Conservation (phyloP, 805 yeast genomes). For the Barnettozyma vustinii region DNA sequence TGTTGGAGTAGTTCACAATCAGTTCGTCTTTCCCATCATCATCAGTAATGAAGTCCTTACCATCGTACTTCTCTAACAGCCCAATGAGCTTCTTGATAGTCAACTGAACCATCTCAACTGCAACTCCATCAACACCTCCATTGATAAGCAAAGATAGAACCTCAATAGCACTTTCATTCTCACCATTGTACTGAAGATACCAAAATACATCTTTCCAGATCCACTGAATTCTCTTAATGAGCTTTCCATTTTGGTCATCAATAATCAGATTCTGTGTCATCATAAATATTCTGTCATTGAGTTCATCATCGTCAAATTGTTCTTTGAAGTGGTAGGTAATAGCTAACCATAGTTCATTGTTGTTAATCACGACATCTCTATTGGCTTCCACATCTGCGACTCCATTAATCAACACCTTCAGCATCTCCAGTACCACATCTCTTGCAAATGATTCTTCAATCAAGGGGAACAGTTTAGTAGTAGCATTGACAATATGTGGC, state of each 20-base stretch:
- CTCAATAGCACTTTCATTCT: constrained; percentile 2
- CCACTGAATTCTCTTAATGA: constrained; percentile 9
- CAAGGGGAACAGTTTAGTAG: constrained; percentile 9
- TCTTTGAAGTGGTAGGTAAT: constrained; percentile 12
- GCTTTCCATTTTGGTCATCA: constrained; percentile 13
- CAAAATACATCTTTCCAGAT: constrained; percentile 12
- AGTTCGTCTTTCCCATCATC: constrained; percentile 24
- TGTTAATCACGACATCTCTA: constrained; percentile 11
- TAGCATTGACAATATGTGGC: constrained; percentile 11
- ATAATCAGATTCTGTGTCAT: constrained; percentile 18
- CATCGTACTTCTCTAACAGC: not conserved
- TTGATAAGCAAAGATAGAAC: not conserved
- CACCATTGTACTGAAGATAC: constrained; percentile 7
- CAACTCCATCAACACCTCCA: not conserved
- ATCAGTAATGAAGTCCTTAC: constrained; percentile 13
- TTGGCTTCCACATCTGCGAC: constrained; percentile 24
- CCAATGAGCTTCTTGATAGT: constrained; percentile 6
- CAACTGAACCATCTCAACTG: constrained; percentile 5
- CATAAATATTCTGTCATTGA: constrained; percentile 15
- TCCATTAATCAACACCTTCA: constrained; percentile 23
- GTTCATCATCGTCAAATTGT: constrained; percentile 20
- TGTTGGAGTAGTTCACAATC: constrained; percentile 11
- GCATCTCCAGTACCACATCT: constrained; percentile 13
- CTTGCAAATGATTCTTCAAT: constrained; percentile 4
- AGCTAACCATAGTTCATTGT: constrained; percentile 6